Evolutionary conservation across 768 basidiomycete genomes (phyloP).

Genomic region (Dioszegia hungarica): DNA sequence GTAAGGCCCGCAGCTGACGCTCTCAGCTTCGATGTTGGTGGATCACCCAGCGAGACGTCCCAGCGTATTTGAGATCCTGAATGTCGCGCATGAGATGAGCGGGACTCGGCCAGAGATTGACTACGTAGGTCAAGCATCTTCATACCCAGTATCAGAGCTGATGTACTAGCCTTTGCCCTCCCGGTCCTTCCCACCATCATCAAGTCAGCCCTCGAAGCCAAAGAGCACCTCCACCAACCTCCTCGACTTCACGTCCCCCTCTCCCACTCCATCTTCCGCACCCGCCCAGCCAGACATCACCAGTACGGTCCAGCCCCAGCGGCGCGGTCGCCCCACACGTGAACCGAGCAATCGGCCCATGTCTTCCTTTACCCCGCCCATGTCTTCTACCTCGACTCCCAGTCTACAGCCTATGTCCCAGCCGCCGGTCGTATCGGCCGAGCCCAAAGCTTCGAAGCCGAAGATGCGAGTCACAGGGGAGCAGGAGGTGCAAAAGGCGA

Average conservation of each 20-base stretch:
- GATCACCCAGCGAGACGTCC: slow-evolving; percentile 85
- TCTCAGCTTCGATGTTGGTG: slow-evolving; percentile 78
- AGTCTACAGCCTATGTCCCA: slow-evolving; percentile 14
- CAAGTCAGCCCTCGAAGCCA: slow-evolving; percentile 11
- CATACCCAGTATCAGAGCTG: neutral
- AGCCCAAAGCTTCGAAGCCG: neutral
- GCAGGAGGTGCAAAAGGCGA: neutral
- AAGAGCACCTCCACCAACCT: slow-evolving; percentile 25
- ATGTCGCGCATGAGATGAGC: slow-evolving; percentile 75
- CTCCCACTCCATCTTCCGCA: slow-evolving; percentile 2
- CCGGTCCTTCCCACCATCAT: slow-evolving; percentile 13
- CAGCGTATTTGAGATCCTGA: slow-evolving; percentile 77
- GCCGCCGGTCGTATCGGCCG: slow-evolving; percentile 1
- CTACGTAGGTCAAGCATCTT: slow-evolving; percentile 53
- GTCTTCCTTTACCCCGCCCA: neutral
- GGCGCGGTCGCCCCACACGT: slow-evolving; percentile 42
- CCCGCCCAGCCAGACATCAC: slow-evolving; percentile 26
- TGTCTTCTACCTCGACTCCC: neutral
- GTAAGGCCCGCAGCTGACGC: slow-evolving; percentile 1
- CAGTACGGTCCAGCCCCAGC: slow-evolving; percentile 39
- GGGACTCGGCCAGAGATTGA: slow-evolving; percentile 76
- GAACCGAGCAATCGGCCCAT: slow-evolving; percentile 18
- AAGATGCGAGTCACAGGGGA: slow-evolving; percentile 33
- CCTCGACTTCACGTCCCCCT: slow-evolving; percentile 32
- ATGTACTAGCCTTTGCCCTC: slow-evolving; percentile 25